phyloP scores from a whole-genome alignment of 306 rosid species.

The Rosa chinensis region DNA sequence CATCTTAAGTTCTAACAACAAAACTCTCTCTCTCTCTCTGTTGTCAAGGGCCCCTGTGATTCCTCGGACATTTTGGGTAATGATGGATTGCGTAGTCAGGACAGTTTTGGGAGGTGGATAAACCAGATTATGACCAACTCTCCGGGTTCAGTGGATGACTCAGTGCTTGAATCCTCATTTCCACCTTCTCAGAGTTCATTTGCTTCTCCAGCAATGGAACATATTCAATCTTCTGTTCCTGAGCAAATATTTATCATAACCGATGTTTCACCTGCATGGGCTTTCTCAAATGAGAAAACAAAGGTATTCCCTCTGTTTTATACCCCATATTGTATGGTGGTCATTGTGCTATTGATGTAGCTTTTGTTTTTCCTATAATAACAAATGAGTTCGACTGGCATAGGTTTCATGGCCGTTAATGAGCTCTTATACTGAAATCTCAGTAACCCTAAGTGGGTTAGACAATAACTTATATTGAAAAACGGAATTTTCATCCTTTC shows the following conservation, averaged over 20 bases:
- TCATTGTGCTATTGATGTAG: constrained; percentile 10
- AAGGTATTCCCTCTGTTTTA: constrained; percentile 55
- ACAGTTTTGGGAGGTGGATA: constrained; percentile 90
- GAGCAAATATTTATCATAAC: constrained; percentile 75
- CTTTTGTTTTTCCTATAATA: constrained; percentile 17
- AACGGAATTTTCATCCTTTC: background rate
- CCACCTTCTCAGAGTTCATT: constrained; percentile 44
- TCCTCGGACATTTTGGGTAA: constrained; percentile 37
- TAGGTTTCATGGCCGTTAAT: background rate
- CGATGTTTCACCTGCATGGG: constrained; percentile 81
- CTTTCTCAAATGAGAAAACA: constrained; percentile 73
- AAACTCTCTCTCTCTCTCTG: background rate
- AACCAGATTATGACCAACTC: constrained; percentile 55
- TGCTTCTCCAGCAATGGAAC: constrained; percentile 41
- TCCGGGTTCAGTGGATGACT: constrained; percentile 52
- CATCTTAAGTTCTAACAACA: background rate
- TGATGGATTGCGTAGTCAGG: constrained; percentile 71
- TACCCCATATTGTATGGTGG: constrained; percentile 3
- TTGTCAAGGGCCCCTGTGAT: constrained; percentile 31
- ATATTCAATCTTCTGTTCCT: constrained; percentile 51
- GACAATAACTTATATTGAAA: background rate
- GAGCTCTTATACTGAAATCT: background rate
- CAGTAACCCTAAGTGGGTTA: background rate
- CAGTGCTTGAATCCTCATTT: constrained; percentile 53
- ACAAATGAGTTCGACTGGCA: background rate